Evolutionary conservation across 768 basidiomycete species (phyloP).

Genomic region (Serendipita sp.): DNA sequence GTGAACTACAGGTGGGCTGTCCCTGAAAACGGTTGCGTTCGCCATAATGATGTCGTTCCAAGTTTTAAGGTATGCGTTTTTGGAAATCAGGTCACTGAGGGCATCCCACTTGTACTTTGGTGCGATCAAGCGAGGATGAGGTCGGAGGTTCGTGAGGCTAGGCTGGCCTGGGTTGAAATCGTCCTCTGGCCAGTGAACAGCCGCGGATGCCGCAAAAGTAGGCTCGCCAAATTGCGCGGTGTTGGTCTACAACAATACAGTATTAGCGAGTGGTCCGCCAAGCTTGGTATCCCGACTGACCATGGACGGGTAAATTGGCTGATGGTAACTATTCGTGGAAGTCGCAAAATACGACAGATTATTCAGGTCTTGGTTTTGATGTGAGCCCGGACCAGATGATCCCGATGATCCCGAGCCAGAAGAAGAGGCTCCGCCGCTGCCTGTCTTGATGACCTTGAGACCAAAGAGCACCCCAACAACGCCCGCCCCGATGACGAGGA

Average conservation of each 20-base stretch:
- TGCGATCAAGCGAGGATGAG: constrained; percentile 29
- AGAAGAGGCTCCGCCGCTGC: constrained; percentile 10
- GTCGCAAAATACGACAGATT: constrained; percentile 21
- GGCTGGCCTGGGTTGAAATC: constrained; percentile 12
- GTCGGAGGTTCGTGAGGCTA: constrained; percentile 16
- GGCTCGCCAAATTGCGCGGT: constrained; percentile 23
- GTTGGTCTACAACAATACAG: constrained; percentile 12
- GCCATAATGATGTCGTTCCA: constrained; percentile 30
- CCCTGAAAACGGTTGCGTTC: constrained; percentile 23
- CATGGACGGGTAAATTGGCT: constrained; percentile 14
- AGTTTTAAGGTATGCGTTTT: constrained; percentile 25
- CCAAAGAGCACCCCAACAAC: constrained; percentile 28
- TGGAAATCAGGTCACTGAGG: constrained; percentile 23
- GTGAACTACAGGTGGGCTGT: constrained; percentile 19
- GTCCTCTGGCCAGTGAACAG: constrained; percentile 20
- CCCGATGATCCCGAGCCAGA: constrained; percentile 8
- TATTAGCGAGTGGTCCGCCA: background rate
- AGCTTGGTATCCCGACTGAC: background rate
- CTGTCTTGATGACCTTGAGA: constrained; percentile 15
- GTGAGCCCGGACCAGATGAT: constrained; percentile 13
- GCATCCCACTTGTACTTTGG: constrained; percentile 27
- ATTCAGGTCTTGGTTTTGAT: constrained; percentile 21
- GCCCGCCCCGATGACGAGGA: constrained; percentile 24
- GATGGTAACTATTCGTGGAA: constrained; percentile 19
- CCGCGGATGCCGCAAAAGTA: constrained; percentile 21